Evolutionary conservation across 805 yeast genomes (phyloP).

Genomic region (Candida gorgasii): DNA sequence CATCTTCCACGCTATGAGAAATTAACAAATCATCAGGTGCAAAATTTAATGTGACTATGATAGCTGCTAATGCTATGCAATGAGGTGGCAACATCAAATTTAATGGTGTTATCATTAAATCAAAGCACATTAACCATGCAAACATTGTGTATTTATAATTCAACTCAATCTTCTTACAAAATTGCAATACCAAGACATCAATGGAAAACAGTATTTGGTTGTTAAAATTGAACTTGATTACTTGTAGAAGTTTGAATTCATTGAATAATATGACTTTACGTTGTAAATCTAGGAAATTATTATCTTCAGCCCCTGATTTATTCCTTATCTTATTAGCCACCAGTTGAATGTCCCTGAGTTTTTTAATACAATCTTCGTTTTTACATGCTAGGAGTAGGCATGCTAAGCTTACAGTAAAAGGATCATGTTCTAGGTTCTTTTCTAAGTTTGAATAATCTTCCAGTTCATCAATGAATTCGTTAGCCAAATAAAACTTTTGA

Average conservation of each 20-base stretch:
- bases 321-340: constrained; percentile 47
- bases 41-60: constrained; percentile 60
- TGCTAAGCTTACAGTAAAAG: constrained; percentile 66
- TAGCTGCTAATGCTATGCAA: constrained; percentile 66
- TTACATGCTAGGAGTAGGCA: constrained; percentile 72
- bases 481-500: constrained; percentile 69
- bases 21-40: constrained; percentile 31
- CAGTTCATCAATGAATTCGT: constrained; percentile 46
- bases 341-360: constrained; percentile 59
- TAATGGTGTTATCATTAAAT: constrained; percentile 67
- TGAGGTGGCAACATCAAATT: constrained; percentile 73
- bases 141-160: constrained; percentile 25
- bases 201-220: constrained; percentile 40
- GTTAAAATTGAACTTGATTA: constrained; percentile 79
- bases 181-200: constrained; percentile 66
- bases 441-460: constrained; percentile 31
- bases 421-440: constrained; percentile 39
- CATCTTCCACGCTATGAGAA: constrained; percentile 20
- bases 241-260: constrained; percentile 75
- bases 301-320: constrained; percentile 25
- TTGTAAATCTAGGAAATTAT: constrained; percentile 47
- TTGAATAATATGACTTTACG: constrained; percentile 55
- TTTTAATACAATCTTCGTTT: constrained; percentile 82
- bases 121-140: constrained; percentile 56
- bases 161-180: constrained; percentile 50